Conservation (phyloP, 2,329 filamentous ascomycete genomes). For the Xylariales sp. region DNA sequence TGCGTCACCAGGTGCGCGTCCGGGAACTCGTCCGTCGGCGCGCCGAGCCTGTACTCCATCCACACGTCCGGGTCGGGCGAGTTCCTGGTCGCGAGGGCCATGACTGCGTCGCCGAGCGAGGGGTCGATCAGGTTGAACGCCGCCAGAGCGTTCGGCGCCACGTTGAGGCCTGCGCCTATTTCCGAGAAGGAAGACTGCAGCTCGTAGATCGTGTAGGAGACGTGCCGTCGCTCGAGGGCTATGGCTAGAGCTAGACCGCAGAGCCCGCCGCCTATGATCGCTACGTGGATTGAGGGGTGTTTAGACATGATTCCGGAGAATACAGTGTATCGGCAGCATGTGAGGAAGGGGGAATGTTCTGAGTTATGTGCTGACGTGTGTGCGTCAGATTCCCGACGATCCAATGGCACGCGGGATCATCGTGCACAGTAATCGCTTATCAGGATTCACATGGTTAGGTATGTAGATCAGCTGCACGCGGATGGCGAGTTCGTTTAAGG, state of each 20-base stretch:
- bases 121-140: constrained; percentile 6
- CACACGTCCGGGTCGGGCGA: constrained; percentile 1
- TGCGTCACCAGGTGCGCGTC: background rate
- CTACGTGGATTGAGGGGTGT: background rate
- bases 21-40: constrained; percentile 1
- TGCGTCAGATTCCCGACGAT: too few species aligned
- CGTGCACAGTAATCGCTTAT: too few species aligned
- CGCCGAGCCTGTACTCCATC: constrained; percentile 6
- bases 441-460: too few species aligned
- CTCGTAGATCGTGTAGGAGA: constrained; percentile 7
- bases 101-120: background rate
- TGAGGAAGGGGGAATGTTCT: background rate
- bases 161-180: constrained; percentile 4
- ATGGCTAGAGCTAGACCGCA: constrained; percentile 5
- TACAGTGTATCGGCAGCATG: too few species aligned
- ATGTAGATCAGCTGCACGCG: too few species aligned
- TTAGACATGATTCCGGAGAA: too few species aligned
- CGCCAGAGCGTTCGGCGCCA: constrained; percentile 5
- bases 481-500: too few species aligned
- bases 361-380: too few species aligned
- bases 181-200: constrained; percentile 1
- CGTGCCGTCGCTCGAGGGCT: constrained; percentile 1
- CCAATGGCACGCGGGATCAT: too few species aligned
- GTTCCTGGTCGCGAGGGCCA: constrained; percentile 2
- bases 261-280: constrained; percentile 6